phyloP scores from a whole-genome alignment of 2,329 filamentous ascomycete genomes.

The Stemphylium vesicarium region DNA sequence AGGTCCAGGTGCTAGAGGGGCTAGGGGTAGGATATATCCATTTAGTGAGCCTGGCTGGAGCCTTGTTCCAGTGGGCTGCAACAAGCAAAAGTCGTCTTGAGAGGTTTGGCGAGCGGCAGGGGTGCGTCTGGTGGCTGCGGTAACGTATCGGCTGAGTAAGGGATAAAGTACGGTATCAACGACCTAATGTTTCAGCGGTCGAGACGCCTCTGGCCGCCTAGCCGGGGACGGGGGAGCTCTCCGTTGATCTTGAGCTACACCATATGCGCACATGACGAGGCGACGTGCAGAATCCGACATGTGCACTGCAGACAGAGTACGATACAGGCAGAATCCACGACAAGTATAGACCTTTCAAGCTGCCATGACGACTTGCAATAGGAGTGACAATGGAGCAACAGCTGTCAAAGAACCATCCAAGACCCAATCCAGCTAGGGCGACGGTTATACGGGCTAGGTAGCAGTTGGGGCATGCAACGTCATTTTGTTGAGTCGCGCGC shows the following conservation, averaged over 20 bases:
- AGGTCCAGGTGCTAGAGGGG: too few relatives aligned
- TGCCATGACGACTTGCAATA: too few relatives aligned
- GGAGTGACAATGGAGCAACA: not conserved
- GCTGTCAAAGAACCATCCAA: too few relatives aligned
- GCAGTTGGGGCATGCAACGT: constrained; percentile 16
- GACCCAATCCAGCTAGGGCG: constrained; percentile 9
- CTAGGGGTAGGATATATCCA: constrained; percentile 4
- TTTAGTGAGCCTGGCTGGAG: not conserved
- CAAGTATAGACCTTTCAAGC: too few relatives aligned
- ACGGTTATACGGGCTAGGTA: constrained; percentile 12
- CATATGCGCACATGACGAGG: constrained; percentile 2
- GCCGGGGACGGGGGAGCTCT: not conserved
- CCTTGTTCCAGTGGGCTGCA: not conserved
- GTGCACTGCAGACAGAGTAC: not conserved
- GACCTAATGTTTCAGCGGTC: not conserved
- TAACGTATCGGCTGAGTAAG: constrained; percentile 19
- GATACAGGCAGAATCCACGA: too few relatives aligned
- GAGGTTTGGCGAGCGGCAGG: constrained; percentile 23
- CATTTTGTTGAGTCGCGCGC: constrained; percentile 13
- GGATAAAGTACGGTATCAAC: not conserved
- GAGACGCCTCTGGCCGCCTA: too few relatives aligned
- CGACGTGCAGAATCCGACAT: constrained; percentile 1
- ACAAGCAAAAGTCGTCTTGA: constrained; percentile 21
- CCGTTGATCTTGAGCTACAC: constrained; percentile 3
- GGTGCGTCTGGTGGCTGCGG: constrained; percentile 10